Percentiles rank a stretch among this genome's conserved stretches.
Evolutionary conservation across 2,329 filamentous ascomycete genomes (phyloP).

Genomic region (Fusarium drepaniforme): DNA sequence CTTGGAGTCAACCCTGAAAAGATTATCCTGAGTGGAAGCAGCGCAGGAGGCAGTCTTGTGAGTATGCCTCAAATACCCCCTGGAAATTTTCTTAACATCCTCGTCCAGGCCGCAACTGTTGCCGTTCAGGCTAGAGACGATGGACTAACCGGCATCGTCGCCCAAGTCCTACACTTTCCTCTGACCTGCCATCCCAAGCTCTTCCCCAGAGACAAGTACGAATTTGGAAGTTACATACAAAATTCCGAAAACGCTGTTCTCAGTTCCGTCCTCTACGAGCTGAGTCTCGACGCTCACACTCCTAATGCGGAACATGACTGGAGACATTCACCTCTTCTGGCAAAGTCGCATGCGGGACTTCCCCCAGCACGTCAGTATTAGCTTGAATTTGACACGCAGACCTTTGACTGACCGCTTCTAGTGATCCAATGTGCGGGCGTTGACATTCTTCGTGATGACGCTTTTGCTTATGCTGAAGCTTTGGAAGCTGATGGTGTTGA

Average conservation of each 20-base stretch:
- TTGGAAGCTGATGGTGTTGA: constrained; percentile 24
- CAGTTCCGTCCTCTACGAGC: constrained; percentile 16
- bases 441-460: constrained; percentile 37
- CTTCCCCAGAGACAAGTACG: constrained; percentile 37
- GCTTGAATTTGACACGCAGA: background rate
- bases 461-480: constrained; percentile 35
- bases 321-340: constrained; percentile 39
- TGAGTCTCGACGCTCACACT: constrained; percentile 17
- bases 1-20: constrained; percentile 32
- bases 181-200: constrained; percentile 39
- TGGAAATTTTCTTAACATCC: background rate
- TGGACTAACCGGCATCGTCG: constrained; percentile 32
- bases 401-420: background rate
- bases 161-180: constrained; percentile 39
- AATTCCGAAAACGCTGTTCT: constrained; percentile 30
- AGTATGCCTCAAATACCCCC: accelerated
- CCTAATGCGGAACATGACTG: constrained; percentile 22
- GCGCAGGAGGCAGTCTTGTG: constrained; percentile 39
- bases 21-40: constrained; percentile 38
- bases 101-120: constrained; percentile 31
- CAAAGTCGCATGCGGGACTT: constrained; percentile 19
- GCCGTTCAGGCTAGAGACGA: constrained; percentile 16
- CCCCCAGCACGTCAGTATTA: constrained; percentile 32
- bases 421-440: constrained; percentile 36
- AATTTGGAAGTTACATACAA: constrained; percentile 40